A percentile compares a stretch with the other conserved stretches of the same genome.
phyloP scores from a whole-genome alignment of 305 asterid genomes.

The Stenogyne calaminthoides region DNA sequence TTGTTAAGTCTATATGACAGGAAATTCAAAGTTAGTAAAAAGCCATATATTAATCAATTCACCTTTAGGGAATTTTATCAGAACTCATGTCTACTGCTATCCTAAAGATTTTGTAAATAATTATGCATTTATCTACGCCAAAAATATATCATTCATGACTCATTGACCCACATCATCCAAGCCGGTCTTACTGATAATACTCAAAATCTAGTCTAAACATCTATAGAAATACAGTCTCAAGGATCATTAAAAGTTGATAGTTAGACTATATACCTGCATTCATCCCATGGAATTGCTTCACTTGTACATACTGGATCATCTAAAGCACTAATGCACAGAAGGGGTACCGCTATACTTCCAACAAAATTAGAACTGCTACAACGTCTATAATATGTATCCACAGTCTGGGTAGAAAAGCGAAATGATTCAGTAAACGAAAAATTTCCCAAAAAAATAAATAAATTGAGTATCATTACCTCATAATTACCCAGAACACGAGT shows the following conservation, averaged over 20 bases:
- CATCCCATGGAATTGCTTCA: slow-evolving; percentile 99
- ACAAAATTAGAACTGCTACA: slow-evolving; percentile 74
- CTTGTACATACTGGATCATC: slow-evolving; percentile 95
- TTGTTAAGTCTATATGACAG: not conserved
- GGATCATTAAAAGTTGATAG: slow-evolving; percentile 10
- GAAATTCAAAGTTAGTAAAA: not conserved
- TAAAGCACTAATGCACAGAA: slow-evolving; percentile 77
- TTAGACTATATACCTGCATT: slow-evolving; percentile 64
- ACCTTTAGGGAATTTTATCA: not conserved
- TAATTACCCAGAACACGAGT: slow-evolving; percentile 78
- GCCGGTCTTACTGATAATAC: not conserved
- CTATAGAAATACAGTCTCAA: slow-evolving; percentile 1
- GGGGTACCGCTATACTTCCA: slow-evolving; percentile 78
- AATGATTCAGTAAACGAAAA: slow-evolving; percentile 24
- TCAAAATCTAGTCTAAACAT: not conserved
- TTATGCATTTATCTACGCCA: not conserved
- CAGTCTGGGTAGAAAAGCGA: slow-evolving; percentile 57
- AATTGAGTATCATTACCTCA: slow-evolving; percentile 59
- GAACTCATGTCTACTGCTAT: not conserved
- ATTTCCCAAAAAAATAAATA: slow-evolving; percentile 1
- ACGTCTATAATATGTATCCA: slow-evolving; percentile 89
- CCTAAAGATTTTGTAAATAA: not conserved
- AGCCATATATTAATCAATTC: not conserved
- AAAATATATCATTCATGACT: not conserved
- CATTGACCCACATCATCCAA: not conserved